Conservation (phyloP, 176 grass and related monocot species). For the Cenchrus fungigraminus region DNA sequence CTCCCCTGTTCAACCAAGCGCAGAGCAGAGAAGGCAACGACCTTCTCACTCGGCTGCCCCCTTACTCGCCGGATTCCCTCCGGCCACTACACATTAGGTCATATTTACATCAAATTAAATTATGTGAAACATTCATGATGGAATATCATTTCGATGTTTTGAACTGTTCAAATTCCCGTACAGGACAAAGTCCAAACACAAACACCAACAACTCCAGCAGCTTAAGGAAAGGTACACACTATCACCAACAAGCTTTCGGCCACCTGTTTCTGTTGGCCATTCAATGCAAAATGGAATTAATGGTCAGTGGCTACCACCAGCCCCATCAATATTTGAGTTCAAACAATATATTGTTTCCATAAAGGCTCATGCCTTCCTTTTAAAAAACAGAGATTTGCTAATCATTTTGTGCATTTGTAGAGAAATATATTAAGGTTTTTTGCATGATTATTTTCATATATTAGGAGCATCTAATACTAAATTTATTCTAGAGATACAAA, state of each 20-base stretch:
- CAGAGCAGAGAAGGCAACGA: too few relatives aligned
- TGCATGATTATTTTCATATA: too few relatives aligned
- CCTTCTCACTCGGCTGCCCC: too few relatives aligned
- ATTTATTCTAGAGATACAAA: too few relatives aligned
- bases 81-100: not conserved
- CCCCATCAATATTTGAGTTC: constrained; percentile 26
- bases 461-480: too few relatives aligned
- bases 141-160: not conserved
- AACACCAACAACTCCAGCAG: not conserved
- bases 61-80: too few relatives aligned
- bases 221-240: constrained; percentile 8
- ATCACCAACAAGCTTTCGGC: not conserved
- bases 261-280: constrained; percentile 30
- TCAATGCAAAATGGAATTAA: not conserved
- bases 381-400: not conserved
- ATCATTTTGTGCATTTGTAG: not conserved
- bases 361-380: not conserved
- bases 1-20: too few relatives aligned
- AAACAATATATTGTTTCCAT: not conserved
- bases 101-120: constrained; percentile 3
- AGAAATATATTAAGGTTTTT: too few relatives aligned
- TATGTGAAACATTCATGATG: not conserved
- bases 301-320: not conserved
- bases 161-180: not conserved
- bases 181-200: constrained; percentile 8